Base-by-base conservation (phyloP, 75 land plant genomes). In the Chamaecyparis obtusa region DNA sequence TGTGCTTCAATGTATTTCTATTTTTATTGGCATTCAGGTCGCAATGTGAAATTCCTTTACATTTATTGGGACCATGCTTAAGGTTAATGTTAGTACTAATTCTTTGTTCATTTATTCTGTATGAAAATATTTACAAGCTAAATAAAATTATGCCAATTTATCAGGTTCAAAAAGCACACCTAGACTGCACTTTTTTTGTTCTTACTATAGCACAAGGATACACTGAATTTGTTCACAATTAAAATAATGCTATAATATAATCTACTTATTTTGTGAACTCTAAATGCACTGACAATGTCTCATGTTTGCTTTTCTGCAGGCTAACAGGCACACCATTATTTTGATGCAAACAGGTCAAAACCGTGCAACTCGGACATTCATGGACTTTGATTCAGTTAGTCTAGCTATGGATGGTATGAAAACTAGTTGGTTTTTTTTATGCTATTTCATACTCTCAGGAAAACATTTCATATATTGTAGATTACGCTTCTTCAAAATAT, bases 261-360 rank as follows among this genome's bases (percentile, higher is more conserved):
- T 46, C 48, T 46, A 46, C n/a, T 41, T 43, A 24, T 36, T 80
- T 27, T 43, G 48, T 81, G 83, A 81, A 46, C 48, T 81, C 5
- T 19, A 81, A 44, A 3, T 21, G 54, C n/a, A 81, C 48, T 44
- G 32, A 46, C 49, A 81, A 46, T 46, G 54, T n/a, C 30, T 11
- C 30, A 19, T 10, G 27, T 43, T 81, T 81, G 51, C 39, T 86
- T 86, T 86, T 71, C 78, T 90, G 88, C 92, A 96, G 98, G 95
- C 94, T 80, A 95, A 92, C 88, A 92, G 93, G 94, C 99, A 97
- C 91, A 97, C 99, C 15, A 97, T 97, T 75, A 91, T 97, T 86
- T 87, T 97, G 84, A 92, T 95, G 93, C 99, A 97, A 87, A 91
- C 98, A 51, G 90, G 93, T 57, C 93, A 48, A 30, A 94, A 85